A percentile compares a stretch with the other conserved stretches of the same genome.
phyloP scores from a whole-genome alignment of 768 basidiomycete genomes.

The Gloeostereum incarnatum region DNA sequence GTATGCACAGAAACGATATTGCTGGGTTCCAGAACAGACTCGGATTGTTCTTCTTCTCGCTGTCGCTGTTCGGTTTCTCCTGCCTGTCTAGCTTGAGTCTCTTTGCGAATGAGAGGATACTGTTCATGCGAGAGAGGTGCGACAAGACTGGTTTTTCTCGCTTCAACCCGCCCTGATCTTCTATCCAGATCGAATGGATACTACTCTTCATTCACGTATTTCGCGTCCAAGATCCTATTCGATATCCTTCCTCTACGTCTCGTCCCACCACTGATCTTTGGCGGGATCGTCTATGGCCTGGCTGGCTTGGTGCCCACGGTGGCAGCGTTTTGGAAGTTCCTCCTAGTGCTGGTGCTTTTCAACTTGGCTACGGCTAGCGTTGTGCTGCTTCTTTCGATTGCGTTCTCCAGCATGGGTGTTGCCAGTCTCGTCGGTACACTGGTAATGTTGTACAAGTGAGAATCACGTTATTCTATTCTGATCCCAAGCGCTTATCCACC shows the following conservation, averaged over 20 bases:
- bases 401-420: constrained; percentile 78
- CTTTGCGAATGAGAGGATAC: constrained; percentile 89
- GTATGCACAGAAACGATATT: constrained; percentile 65
- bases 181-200: constrained; percentile 83
- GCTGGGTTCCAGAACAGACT: constrained; percentile 95
- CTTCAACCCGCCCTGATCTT: background rate
- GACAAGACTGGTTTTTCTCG: constrained; percentile 11
- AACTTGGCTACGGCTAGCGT: constrained; percentile 94
- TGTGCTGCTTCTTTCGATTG: constrained; percentile 83
- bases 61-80: constrained; percentile 96
- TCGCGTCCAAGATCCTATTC: constrained; percentile 94
- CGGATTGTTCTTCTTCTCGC: constrained; percentile 93
- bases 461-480: constrained; percentile 9
- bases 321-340: constrained; percentile 94
- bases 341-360: constrained; percentile 92
- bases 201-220: constrained; percentile 95
- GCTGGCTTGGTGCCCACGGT: constrained; percentile 93
- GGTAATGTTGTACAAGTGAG: constrained; percentile 98
- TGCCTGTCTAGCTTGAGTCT: constrained; percentile 89
- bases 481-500: constrained; percentile 4
- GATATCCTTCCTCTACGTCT: constrained; percentile 93
- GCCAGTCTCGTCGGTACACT: constrained; percentile 92
- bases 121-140: constrained; percentile 98
- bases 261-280: constrained; percentile 91
- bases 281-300: constrained; percentile 90